These are phyloP conservation scores for Leishmania amazonensis DNA, from an alignment of 208 protist genomes.

Conservation along the genomic window DNA sequence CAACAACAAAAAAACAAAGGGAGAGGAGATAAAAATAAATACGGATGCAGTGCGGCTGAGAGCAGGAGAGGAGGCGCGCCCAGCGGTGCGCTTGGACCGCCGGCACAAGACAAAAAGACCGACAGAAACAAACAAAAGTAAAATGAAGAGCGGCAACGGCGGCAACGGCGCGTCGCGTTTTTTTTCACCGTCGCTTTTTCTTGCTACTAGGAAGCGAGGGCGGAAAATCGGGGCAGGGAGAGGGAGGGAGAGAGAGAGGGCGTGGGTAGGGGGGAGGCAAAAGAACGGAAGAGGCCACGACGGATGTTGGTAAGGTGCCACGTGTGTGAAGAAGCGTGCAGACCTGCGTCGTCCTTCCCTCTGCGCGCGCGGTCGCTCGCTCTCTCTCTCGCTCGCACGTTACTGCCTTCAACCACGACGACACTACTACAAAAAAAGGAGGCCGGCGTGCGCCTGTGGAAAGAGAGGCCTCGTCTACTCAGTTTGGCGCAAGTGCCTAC, in stretches of 20 bases:
- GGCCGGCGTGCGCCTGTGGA: too few species aligned
- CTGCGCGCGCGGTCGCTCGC: not conserved
- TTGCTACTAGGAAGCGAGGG: not conserved
- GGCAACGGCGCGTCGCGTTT: not conserved
- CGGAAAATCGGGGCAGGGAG: not conserved
- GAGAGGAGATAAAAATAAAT: not conserved
- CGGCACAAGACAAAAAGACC: not conserved
- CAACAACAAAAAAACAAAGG: not conserved
- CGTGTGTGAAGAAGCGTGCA: not conserved
- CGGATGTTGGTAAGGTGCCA: not conserved
- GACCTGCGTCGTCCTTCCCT: not conserved
- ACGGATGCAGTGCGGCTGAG: not conserved
- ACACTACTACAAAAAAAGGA: not conserved
- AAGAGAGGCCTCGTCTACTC: too few species aligned
- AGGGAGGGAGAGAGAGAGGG: not conserved
- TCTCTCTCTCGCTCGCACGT: not conserved
- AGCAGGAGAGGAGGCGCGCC: not conserved
- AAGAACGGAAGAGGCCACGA: not conserved
- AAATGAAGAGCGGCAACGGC: not conserved
- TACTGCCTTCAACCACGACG: not conserved
- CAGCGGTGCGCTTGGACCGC: not conserved
- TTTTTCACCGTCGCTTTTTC: too few species aligned
- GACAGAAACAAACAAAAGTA: not conserved
- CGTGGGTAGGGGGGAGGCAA: not conserved
- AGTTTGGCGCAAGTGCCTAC: too few species aligned